phyloP scores from a whole-genome alignment of 306 rosid genomes.

The Cicer yamashitae region DNA sequence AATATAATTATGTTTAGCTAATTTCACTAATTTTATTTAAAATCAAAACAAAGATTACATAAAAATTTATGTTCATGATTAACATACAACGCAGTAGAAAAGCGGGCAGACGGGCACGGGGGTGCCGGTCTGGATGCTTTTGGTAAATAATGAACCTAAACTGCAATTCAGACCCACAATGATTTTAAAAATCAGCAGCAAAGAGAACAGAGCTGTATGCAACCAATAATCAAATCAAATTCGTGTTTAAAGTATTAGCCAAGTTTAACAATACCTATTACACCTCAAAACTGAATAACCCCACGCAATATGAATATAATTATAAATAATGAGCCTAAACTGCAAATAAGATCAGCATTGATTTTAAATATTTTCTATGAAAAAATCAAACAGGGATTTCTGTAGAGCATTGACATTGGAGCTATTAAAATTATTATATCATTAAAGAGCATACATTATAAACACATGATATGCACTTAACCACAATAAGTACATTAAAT shows the following conservation, averaged over 20 bases:
- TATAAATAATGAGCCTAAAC: not conserved
- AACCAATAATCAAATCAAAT: not conserved
- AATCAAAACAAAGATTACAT: too few relatives aligned
- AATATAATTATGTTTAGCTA: too few relatives aligned
- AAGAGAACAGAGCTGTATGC: not conserved
- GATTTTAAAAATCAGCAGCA: not conserved
- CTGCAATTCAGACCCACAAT: too few relatives aligned
- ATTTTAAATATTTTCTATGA: not conserved
- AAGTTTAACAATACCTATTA: slow-evolving; percentile 7
- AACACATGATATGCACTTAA: not conserved
- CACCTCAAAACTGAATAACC: not conserved
- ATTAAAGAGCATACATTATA: not conserved
- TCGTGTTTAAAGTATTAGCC: not conserved
- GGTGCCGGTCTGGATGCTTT: too few relatives aligned
- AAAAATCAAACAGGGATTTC: not conserved
- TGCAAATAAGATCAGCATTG: not conserved
- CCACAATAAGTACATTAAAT: not conserved
- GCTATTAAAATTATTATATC: not conserved
- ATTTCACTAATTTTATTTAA: too few relatives aligned
- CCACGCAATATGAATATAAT: not conserved
- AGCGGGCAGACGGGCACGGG: too few relatives aligned
- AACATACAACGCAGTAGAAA: too few relatives aligned
- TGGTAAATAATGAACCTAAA: too few relatives aligned
- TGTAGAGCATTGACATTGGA: not conserved
- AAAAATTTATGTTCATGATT: too few relatives aligned